Base-by-base conservation (phyloP, 768 basidiomycete species). In the Mycena capillaripes region DNA sequence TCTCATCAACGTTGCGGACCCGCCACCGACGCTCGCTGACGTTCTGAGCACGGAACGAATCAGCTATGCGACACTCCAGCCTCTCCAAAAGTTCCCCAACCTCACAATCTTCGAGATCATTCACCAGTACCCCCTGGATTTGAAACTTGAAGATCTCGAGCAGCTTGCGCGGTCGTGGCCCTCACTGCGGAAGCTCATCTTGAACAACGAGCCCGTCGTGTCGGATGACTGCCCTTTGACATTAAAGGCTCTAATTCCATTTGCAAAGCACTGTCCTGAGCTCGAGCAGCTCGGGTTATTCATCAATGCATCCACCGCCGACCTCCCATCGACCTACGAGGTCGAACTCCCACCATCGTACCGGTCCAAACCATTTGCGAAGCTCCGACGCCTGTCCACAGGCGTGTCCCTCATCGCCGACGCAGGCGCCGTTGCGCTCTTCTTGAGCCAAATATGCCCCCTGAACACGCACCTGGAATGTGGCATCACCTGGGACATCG, bases 381-480 rank as follows among this genome's bases (percentile, higher is more conserved):
- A 70, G 23, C 81, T 87, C 23, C 71, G 75, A 59, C 72, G 76
- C 17, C 79, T 92, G 14, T 84, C 84, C 19, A 79, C 91, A 72
- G 91, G 90, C 0, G 84, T 89, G 0, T 91, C 90, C 21, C 78
- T 80, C 59, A 84, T 89, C 30, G 56, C 76, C 2, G 84, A 89
- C 17, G 78, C 84, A 6, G 84, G 81, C 5, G 74, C 84, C 0
- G 85, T 88, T 34, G 85, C 90, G 21, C 82, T 88, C 14, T 91
- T 88, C 74, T 82, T 92, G 65, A 88, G 87, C 73, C 85, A 84
- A 23, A 74, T 92, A 4, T 85, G 86, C 42, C 88, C 90, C 0
- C 74, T 83, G 2, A 76, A 77, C 3, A 89, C 86, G 75, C 58
- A 40, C 10, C 59, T 91, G 11, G 84, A 85, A 42, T 80, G 78